Conservation (phyloP, 257 asterid genomes). For the Echites panduratus region DNA sequence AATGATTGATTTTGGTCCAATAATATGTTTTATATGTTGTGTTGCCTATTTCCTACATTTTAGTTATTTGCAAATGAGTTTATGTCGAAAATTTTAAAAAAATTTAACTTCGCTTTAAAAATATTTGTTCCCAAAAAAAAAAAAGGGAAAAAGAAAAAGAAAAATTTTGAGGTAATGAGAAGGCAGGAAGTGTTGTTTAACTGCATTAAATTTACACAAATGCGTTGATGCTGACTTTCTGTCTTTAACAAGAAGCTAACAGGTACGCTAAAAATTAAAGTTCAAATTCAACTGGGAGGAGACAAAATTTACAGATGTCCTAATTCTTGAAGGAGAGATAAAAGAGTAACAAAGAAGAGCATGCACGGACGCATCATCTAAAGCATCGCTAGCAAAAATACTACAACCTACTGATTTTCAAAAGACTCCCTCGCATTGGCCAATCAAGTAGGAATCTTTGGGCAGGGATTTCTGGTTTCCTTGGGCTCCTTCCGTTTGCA, state of each 20-base stretch:
- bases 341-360: not conserved
- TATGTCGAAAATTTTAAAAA: too few relatives aligned
- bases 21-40: too few relatives aligned
- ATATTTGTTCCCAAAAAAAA: too few relatives aligned
- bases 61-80: too few relatives aligned
- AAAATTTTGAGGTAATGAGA: too few relatives aligned
- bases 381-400: too few relatives aligned
- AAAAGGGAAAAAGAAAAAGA: too few relatives aligned
- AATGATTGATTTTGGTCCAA: too few relatives aligned
- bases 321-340: not conserved
- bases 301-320: not conserved
- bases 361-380: not conserved
- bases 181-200: too few relatives aligned
- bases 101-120: too few relatives aligned
- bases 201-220: not conserved
- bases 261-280: not conserved
- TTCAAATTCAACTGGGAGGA: not conserved
- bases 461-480: not conserved
- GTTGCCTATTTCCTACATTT: too few relatives aligned
- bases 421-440: too few relatives aligned
- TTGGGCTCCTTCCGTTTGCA: not conserved
- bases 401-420: not conserved
- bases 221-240: not conserved
- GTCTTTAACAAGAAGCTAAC: not conserved
- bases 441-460: not conserved